Evolutionary conservation across 2,329 filamentous ascomycete genomes (phyloP).

Genomic region (Pseudopithomyces maydicus): DNA sequence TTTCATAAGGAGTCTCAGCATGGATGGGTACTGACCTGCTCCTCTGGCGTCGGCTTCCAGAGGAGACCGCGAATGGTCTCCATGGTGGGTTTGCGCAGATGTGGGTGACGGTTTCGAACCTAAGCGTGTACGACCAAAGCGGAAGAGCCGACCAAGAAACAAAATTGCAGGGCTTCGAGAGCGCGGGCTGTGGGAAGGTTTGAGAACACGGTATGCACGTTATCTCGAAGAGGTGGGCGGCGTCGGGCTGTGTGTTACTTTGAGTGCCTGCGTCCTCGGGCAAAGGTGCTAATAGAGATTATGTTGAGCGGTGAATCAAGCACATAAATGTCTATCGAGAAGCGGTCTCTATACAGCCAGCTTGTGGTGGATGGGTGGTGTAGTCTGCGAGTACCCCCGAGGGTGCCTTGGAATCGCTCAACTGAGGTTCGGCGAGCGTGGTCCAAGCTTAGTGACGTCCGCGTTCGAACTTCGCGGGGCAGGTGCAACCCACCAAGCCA

Average conservation of each 20-base stretch:
- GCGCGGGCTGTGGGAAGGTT: no score
- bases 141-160: not conserved
- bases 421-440: constrained; percentile 17
- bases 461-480: constrained; percentile 24
- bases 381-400: not conserved
- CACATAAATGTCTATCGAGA: no score
- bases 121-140: not conserved
- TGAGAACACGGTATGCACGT: no score
- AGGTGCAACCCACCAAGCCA: constrained; percentile 27
- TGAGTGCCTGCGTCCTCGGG: no score
- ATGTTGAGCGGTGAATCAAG: not conserved
- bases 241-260: no score
- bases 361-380: not conserved
- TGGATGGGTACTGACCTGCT: constrained; percentile 68
- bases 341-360: not conserved
- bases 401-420: constrained; percentile 26
- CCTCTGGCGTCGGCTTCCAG: constrained; percentile 89
- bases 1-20: not conserved
- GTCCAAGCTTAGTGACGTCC: constrained; percentile 28
- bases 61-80: constrained; percentile 86
- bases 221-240: no score
- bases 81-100: constrained; percentile 59
- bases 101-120: not conserved
- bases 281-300: no score
- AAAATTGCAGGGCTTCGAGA: no score